Evolutionary conservation across 139 green algal species (phyloP).

Genomic region (Pleodorina starrii): DNA sequence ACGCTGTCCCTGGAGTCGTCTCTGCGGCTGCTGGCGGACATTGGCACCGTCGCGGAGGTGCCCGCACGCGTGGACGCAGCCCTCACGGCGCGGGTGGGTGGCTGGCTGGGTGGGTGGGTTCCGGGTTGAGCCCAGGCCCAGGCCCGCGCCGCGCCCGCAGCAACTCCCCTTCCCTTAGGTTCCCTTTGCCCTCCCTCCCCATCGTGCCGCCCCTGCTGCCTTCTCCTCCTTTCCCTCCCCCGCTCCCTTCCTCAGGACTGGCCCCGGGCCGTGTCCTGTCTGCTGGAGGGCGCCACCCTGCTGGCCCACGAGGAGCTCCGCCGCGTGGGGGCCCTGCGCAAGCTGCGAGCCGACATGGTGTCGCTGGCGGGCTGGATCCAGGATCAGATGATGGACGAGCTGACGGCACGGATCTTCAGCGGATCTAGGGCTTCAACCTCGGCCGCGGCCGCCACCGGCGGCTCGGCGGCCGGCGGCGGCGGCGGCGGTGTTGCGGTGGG

Average conservation of each 20-base stretch:
- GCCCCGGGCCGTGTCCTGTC: slow-evolving; percentile 65
- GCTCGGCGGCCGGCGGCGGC: not conserved
- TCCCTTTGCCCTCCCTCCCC: too few relatives aligned
- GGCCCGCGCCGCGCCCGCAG: too few relatives aligned
- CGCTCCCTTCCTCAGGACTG: slow-evolving; percentile 67
- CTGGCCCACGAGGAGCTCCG: slow-evolving; percentile 70
- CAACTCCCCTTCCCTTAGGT: too few relatives aligned
- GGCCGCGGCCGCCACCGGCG: not conserved
- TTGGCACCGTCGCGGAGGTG: slow-evolving; percentile 71
- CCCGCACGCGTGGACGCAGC: slow-evolving; percentile 62
- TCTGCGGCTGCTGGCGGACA: slow-evolving; percentile 77
- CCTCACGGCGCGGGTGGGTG: slow-evolving; percentile 37
- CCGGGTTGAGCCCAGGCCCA: too few relatives aligned
- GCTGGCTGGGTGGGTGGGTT: too few relatives aligned
- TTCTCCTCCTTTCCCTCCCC: not conserved
- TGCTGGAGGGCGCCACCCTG: slow-evolving; percentile 78
- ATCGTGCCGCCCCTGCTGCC: too few relatives aligned
- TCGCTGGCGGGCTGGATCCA: slow-evolving; percentile 62
- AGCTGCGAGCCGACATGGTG: slow-evolving; percentile 71
- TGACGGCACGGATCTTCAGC: slow-evolving; percentile 64
- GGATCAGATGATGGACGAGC: slow-evolving; percentile 67
- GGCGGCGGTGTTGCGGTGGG: not conserved
- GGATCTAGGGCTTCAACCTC: slow-evolving; percentile 9
- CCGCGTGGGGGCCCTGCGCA: slow-evolving; percentile 69
- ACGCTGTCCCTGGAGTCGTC: slow-evolving; percentile 70